phyloP scores from a whole-genome alignment of 2,329 filamentous ascomycete genomes.

The Westerdykella sp. region DNA sequence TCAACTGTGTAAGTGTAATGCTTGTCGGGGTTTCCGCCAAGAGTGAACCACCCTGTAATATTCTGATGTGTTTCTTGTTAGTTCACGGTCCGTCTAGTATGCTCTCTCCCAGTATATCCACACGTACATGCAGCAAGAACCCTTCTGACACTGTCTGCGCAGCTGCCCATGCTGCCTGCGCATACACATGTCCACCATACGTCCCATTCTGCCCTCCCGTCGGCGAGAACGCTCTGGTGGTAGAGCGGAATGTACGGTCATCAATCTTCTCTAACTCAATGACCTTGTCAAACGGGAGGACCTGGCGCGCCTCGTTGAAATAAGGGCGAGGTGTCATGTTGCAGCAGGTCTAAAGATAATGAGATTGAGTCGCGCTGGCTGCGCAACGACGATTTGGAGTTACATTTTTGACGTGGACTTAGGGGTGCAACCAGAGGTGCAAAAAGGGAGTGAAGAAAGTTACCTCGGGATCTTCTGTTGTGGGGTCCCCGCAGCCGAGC shows the following conservation, averaged over 20 bases:
- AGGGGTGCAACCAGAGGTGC: too few species aligned
- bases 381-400: too few species aligned
- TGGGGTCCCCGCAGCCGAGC: too few species aligned
- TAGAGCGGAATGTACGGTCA: slow-evolving; percentile 36
- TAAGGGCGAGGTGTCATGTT: slow-evolving; percentile 24
- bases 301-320: slow-evolving; percentile 17
- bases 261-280: slow-evolving; percentile 39
- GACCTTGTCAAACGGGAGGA: slow-evolving; percentile 37
- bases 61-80: slow-evolving; percentile 32
- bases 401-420: too few species aligned
- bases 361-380: too few species aligned
- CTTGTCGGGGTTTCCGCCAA: slow-evolving; percentile 40
- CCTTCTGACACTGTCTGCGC: slow-evolving; percentile 48
- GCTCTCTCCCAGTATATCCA: neutral
- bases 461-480: too few species aligned
- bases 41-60: slow-evolving; percentile 49
- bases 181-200: slow-evolving; percentile 53
- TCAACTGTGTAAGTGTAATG: slow-evolving; percentile 48
- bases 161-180: slow-evolving; percentile 52
- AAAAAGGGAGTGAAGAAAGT: too few species aligned
- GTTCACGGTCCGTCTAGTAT: neutral
- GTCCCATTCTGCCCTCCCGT: slow-evolving; percentile 38
- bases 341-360: neutral
- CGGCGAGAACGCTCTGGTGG: slow-evolving; percentile 40
- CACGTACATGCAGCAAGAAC: slow-evolving; percentile 47